These are phyloP conservation scores for Heterobasidion irregulare DNA, from an alignment of 1,284 basidiomycete genomes.

Conservation along the genomic window DNA sequence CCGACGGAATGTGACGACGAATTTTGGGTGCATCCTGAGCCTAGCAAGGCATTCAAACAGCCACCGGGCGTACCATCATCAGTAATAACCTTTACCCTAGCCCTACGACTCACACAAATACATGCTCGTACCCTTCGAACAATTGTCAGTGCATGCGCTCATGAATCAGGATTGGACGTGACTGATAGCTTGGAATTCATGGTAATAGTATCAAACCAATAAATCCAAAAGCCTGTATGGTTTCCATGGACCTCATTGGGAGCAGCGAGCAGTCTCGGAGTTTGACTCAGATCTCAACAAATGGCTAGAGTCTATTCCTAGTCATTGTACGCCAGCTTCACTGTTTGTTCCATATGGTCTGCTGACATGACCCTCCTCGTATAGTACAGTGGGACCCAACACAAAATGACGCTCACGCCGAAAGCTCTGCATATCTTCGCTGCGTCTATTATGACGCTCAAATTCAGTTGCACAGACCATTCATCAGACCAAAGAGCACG, in stretches of 20 bases:
- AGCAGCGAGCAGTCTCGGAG: conserved; percentile 36
- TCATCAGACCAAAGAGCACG: conserved; percentile 43
- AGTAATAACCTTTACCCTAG: conserved; percentile 41
- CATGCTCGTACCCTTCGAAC: conserved; percentile 46
- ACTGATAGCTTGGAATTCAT: neutral
- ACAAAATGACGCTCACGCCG: conserved; percentile 36
- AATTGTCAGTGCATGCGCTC: conserved; percentile 27
- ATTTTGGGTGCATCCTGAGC: conserved; percentile 40
- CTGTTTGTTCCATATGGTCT: neutral
- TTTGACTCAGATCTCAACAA: conserved; percentile 40
- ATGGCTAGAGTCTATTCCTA: conserved; percentile 40
- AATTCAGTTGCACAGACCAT: conserved; percentile 54
- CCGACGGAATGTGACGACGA: conserved; percentile 60
- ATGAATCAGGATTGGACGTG: neutral
- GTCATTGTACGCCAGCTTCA: conserved; percentile 22
- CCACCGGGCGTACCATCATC: conserved; percentile 36
- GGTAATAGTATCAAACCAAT: conserved; percentile 37
- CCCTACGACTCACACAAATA: conserved; percentile 48
- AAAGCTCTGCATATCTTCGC: conserved; percentile 47
- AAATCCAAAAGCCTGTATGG: conserved; percentile 26
- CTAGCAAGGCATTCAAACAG: conserved; percentile 33
- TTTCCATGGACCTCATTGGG: conserved; percentile 28
- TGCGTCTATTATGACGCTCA: conserved; percentile 46
- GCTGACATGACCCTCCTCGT: neutral
- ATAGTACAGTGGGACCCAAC: conserved; percentile 50